Conservation (phyloP, 495 filamentous ascomycete species). For the Neurospora sp. region DNA sequence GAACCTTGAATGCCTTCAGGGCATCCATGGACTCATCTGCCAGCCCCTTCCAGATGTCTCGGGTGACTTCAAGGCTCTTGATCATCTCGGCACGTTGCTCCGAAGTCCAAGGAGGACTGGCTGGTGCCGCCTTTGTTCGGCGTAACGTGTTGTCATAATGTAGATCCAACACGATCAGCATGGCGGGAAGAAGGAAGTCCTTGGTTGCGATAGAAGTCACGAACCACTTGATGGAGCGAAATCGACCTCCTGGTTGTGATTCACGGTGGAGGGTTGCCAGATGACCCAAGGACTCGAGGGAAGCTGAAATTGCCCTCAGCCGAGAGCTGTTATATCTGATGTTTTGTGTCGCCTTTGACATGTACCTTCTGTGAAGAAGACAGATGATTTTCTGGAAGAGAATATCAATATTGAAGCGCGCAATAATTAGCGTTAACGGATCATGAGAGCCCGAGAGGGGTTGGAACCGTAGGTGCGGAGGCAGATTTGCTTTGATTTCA, state of each 20-base stretch:
- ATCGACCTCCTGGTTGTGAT: constrained; percentile 58
- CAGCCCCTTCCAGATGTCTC: constrained; percentile 67
- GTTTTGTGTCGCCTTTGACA: constrained; percentile 58
- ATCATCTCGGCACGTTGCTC: constrained; percentile 72
- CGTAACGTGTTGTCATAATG: constrained; percentile 36
- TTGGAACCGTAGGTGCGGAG: constrained; percentile 59
- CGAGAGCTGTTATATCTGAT: constrained; percentile 71
- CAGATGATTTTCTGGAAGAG: constrained; percentile 74
- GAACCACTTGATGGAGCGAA: constrained; percentile 64
- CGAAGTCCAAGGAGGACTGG: constrained; percentile 53
- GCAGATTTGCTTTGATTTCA: constrained; percentile 53
- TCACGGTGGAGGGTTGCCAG: constrained; percentile 70
- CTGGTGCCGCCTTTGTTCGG: constrained; percentile 16
- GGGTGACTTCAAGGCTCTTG: constrained; percentile 55
- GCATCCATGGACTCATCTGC: constrained; percentile 76
- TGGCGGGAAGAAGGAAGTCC: constrained; percentile 81
- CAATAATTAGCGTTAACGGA: constrained; percentile 68
- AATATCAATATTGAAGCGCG: constrained; percentile 70
- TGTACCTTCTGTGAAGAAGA: constrained; percentile 77
- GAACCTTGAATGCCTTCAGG: constrained; percentile 67
- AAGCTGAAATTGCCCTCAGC: constrained; percentile 70
- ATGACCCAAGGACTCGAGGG: constrained; percentile 62
- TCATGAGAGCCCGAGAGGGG: constrained; percentile 65
- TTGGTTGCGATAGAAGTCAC: constrained; percentile 66
- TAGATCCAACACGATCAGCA: constrained; percentile 79